These are phyloP conservation scores for Canavalia gladiata DNA, from an alignment of 306 rosid species.

Conservation along the genomic window DNA sequence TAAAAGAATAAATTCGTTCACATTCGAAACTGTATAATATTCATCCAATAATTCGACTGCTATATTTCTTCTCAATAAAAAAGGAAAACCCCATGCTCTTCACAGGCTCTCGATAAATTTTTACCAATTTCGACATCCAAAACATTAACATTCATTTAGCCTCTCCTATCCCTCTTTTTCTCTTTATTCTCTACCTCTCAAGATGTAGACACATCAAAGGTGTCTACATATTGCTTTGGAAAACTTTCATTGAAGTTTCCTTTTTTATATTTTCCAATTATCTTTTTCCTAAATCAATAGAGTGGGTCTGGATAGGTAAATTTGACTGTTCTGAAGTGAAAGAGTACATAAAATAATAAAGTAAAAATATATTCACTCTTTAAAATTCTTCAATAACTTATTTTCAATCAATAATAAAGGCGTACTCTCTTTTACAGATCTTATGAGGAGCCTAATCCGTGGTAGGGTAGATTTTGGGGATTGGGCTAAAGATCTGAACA, in stretches of 20 bases:
- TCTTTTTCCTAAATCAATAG: background rate
- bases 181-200: no score
- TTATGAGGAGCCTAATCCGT: background rate
- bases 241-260: background rate
- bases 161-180: no score
- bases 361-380: background rate
- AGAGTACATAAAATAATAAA: no score
- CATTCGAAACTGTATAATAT: background rate
- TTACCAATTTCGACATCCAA: no score
- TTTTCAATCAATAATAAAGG: no score
- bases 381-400: no score
- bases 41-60: background rate
- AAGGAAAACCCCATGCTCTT: no score
- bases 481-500: conserved; percentile 7
- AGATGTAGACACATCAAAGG: background rate
- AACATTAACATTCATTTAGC: no score
- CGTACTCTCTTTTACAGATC: background rate
- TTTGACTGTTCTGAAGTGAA: background rate
- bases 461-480: background rate
- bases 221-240: no score
- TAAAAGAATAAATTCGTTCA: background rate
- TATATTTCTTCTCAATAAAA: background rate
- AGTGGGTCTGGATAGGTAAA: background rate
- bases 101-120: no score
- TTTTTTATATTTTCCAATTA: background rate